Evolutionary conservation across 2,329 filamentous ascomycete species (phyloP).

Genomic region (Tothia fuscella): DNA sequence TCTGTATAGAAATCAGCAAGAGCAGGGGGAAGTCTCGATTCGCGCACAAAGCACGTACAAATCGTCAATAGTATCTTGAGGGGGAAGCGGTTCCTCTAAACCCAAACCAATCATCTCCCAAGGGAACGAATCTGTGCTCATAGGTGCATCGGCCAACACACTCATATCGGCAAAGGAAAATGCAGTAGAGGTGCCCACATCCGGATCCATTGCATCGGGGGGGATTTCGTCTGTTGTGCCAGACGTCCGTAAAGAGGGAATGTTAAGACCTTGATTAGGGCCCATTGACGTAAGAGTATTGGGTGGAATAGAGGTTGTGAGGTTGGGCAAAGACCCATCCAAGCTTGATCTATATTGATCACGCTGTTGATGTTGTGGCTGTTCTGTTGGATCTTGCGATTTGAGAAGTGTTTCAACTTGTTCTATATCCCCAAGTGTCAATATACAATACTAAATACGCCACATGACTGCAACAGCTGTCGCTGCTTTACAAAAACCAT

Average conservation of each 20-base stretch:
- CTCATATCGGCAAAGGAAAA: not conserved
- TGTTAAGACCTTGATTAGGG: no score
- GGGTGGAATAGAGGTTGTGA: not conserved
- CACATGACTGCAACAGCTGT: no score
- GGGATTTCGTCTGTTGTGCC: not conserved
- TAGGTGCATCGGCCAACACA: not conserved
- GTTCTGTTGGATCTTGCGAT: conserved; percentile 39
- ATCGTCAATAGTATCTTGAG: conserved; percentile 72
- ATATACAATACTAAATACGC: conserved; percentile 4
- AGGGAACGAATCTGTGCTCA: conserved; percentile 37
- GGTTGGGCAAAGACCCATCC: not conserved
- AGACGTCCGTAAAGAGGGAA: no score
- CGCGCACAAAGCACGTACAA: conserved; percentile 41
- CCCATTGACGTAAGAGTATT: no score
- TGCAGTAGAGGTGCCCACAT: not conserved
- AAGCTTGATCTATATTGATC: not conserved
- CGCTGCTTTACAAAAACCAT: no score
- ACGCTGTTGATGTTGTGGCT: conserved; percentile 1
- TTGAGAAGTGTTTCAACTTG: conserved; percentile 89
- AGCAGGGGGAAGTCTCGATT: not conserved
- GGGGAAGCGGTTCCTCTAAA: conserved; percentile 68
- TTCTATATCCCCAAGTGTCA: conserved; percentile 38
- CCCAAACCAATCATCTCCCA: conserved; percentile 83
- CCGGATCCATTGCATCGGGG: not conserved
- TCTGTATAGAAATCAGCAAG: conserved; percentile 30